A percentile compares a stretch with the other conserved stretches of the same genome.
phyloP scores from a whole-genome alignment of 2,329 filamentous ascomycete species.

The Trichoderma sp. region DNA sequence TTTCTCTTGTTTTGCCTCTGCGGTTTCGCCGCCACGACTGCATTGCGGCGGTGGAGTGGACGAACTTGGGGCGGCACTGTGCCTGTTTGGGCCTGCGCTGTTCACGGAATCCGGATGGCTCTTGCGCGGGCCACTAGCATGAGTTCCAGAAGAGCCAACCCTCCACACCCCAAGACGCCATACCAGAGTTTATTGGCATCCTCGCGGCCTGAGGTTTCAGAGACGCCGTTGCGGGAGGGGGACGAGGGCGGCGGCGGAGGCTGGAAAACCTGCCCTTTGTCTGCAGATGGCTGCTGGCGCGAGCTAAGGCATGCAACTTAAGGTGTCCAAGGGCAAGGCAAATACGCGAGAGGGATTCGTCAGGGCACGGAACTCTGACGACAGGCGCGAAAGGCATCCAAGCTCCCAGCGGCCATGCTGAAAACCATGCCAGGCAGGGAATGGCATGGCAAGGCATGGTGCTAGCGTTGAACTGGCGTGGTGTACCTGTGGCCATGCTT shows the following conservation, averaged over 20 bases:
- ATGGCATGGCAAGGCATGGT: neutral
- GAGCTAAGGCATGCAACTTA: neutral
- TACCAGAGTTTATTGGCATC: constrained; percentile 15
- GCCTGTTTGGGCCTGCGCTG: constrained; percentile 10
- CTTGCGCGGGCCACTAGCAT: constrained; percentile 21
- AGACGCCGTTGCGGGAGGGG: neutral
- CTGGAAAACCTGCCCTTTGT: neutral
- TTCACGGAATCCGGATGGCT: constrained; percentile 22
- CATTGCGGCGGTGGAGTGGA: constrained; percentile 6
- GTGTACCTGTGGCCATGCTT: neutral
- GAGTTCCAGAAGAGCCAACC: constrained; percentile 17
- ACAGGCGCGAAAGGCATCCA: neutral
- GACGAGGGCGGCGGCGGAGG: neutral
- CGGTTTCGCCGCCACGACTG: constrained; percentile 10
- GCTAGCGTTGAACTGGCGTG: neutral
- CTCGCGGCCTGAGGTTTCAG: constrained; percentile 14
- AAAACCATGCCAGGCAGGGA: constrained; percentile 5
- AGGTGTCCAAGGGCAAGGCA: neutral
- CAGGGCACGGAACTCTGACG: constrained; percentile 8
- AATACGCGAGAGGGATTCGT: constrained; percentile 10
- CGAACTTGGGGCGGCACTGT: constrained; percentile 12
- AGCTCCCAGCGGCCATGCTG: neutral
- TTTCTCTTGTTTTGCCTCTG: constrained; percentile 1
- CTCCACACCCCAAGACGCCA: constrained; percentile 15
- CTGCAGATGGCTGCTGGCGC: neutral